A percentile compares a stretch with the other conserved stretches of the same genome.
Evolutionary conservation across 306 rosid species (phyloP).

Genomic region (Prunus kanzakura): DNA sequence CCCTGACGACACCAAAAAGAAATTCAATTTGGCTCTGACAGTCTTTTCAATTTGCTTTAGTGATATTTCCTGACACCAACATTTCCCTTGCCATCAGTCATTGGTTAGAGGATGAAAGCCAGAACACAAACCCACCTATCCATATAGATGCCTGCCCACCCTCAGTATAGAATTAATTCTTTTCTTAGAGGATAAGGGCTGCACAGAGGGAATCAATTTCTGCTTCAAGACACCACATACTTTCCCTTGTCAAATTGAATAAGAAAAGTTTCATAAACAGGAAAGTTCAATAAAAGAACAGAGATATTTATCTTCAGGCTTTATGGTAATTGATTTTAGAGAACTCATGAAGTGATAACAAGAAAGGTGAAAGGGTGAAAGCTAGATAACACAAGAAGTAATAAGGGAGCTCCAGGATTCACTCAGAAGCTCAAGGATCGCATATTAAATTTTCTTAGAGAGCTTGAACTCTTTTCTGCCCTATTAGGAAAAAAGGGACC

Average conservation of each 20-base stretch:
- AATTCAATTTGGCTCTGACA: constrained; percentile 18
- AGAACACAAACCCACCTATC: constrained; percentile 3
- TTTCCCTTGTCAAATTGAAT: neutral
- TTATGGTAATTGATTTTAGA: neutral
- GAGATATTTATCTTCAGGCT: neutral
- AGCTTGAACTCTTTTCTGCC: constrained; percentile 5
- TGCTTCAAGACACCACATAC: neutral
- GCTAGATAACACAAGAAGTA: neutral
- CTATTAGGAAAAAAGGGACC: constrained; percentile 15
- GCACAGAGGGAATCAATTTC: neutral
- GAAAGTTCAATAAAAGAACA: neutral
- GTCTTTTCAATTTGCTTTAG: neutral
- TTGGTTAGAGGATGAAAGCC: neutral
- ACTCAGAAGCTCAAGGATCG: constrained; percentile 5
- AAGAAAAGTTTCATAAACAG: neutral
- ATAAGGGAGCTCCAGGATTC: neutral
- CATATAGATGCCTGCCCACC: neutral
- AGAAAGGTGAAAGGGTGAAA: neutral
- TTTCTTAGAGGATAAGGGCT: neutral
- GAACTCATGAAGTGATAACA: neutral
- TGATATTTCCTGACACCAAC: neutral
- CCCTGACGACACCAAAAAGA: constrained; percentile 39
- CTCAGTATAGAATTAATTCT: neutral
- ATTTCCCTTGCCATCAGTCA: neutral
- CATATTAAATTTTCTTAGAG: constrained; percentile 8